Conservation (phyloP, 768 basidiomycete species). For the Suillus ampliporus region DNA sequence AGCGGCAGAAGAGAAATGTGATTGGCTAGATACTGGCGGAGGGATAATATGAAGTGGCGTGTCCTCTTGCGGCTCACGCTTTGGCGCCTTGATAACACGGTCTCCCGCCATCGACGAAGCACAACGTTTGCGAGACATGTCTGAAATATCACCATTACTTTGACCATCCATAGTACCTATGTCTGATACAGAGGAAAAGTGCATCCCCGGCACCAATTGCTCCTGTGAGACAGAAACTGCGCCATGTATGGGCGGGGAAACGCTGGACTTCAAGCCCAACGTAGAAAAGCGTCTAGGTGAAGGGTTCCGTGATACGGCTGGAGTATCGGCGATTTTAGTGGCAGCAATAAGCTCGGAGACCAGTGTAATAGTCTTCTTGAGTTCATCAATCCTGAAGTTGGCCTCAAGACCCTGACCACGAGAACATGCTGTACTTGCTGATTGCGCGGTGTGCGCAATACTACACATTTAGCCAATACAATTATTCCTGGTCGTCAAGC, state of each 20-base stretch:
- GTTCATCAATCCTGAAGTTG: constrained; percentile 56
- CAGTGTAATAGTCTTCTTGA: constrained; percentile 57
- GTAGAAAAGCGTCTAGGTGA: constrained; percentile 30
- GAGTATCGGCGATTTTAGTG: constrained; percentile 43
- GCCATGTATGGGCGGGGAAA: constrained; percentile 25
- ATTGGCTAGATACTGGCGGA: constrained; percentile 23
- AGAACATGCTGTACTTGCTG: constrained; percentile 57
- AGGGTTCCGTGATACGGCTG: constrained; percentile 37
- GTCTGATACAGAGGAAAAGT: constrained; percentile 26
- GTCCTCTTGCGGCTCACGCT: constrained; percentile 56
- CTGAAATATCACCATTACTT: constrained; percentile 39
- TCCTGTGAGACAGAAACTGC: constrained; percentile 27
- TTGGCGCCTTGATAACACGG: constrained; percentile 52
- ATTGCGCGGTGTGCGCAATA: constrained; percentile 64
- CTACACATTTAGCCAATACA: constrained; percentile 39
- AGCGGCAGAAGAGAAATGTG: constrained; percentile 30
- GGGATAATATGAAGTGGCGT: constrained; percentile 33
- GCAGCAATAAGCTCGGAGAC: constrained; percentile 60
- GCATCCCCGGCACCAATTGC: constrained; percentile 28
- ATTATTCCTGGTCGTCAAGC: neutral
- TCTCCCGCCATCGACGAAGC: constrained; percentile 53
- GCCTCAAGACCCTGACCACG: constrained; percentile 53
- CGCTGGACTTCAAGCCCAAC: constrained; percentile 44
- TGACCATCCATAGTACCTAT: constrained; percentile 27
- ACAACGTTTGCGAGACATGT: constrained; percentile 56